Percentiles rank a stretch among this genome's conserved stretches.
Evolutionary conservation across 2,329 filamentous ascomycete genomes (phyloP).

Genomic region (Tolypocladium sp.): DNA sequence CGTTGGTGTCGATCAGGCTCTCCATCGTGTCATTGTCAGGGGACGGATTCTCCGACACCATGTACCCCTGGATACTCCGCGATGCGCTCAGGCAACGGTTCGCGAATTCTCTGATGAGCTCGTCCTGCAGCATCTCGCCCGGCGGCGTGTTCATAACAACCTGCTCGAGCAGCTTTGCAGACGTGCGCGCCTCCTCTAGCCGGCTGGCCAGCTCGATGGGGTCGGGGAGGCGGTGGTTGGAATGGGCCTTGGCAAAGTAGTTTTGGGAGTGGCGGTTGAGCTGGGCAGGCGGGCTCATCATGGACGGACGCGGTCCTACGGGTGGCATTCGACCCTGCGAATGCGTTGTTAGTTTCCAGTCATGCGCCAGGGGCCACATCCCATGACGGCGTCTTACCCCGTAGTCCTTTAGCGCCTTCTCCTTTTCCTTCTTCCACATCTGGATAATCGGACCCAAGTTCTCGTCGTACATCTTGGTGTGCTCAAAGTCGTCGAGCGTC

Average conservation of each 20-base stretch:
- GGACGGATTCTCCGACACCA: conserved; percentile 65
- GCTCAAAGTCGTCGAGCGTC: conserved; percentile 71
- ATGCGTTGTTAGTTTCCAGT: conserved; percentile 5
- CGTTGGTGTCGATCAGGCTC: conserved; percentile 87
- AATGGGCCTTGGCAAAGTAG: conserved; percentile 46
- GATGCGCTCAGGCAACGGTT: conserved; percentile 77
- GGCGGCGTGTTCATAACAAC: conserved; percentile 79
- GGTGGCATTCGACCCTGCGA: conserved; percentile 12
- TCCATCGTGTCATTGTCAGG: conserved; percentile 94
- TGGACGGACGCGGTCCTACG: conserved; percentile 7
- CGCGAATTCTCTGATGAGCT: conserved; percentile 87
- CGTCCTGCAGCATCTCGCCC: conserved; percentile 66
- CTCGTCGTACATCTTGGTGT: conserved; percentile 63
- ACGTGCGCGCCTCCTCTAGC: conserved; percentile 83
- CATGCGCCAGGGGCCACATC: neutral
- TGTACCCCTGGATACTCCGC: conserved; percentile 76
- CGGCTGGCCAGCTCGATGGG: conserved; percentile 71
- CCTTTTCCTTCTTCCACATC: conserved; percentile 90
- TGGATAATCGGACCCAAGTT: conserved; percentile 60
- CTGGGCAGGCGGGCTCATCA: conserved; percentile 4
- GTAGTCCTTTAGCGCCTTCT: conserved; percentile 44
- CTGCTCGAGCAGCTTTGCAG: conserved; percentile 85
- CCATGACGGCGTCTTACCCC: conserved; percentile 28
- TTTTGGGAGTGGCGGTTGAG: conserved; percentile 37
- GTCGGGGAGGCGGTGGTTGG: conserved; percentile 46